A percentile compares a stretch with the other conserved stretches of the same genome.
Conservation (phyloP, 2,329 filamentous ascomycete species). For the Ophiocordyceps camponoti-rufipedis region DNA sequence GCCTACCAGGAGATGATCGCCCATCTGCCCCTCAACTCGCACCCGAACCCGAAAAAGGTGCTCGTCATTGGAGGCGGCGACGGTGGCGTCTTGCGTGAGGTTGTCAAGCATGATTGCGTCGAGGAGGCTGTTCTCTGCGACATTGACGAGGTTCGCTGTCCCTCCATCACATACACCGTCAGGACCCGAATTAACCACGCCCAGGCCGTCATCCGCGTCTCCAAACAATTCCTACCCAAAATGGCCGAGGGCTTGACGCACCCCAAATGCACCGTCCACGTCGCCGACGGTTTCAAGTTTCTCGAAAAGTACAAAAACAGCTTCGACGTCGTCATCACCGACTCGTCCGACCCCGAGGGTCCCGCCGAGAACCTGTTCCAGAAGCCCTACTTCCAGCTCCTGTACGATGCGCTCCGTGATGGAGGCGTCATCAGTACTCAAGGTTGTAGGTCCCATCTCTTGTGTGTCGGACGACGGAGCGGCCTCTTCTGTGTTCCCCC, state of each 20-base stretch:
- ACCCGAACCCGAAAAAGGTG: conserved; percentile 96
- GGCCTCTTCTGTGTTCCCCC: neutral
- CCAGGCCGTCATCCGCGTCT: conserved; percentile 86
- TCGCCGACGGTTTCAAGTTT: conserved; percentile 98
- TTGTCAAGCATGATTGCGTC: conserved; percentile 96
- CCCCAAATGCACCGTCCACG: conserved; percentile 80
- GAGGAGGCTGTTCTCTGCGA: conserved; percentile 95
- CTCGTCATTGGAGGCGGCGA: conserved; percentile 96
- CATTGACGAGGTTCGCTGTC: conserved; percentile 68
- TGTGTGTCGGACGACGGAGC: conserved; percentile 4
- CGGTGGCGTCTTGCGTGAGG: conserved; percentile 90
- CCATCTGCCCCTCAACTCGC: conserved; percentile 93
- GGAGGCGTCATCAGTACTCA: conserved; percentile 97
- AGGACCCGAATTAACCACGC: neutral
- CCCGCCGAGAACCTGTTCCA: conserved; percentile 94
- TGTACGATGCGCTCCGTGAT: conserved; percentile 74
- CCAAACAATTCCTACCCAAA: conserved; percentile 89
- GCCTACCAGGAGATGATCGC: conserved; percentile 99
- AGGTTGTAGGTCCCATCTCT: conserved; percentile 90
- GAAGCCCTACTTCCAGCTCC: conserved; percentile 95
- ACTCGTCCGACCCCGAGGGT: conserved; percentile 93
- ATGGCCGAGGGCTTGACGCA: conserved; percentile 91
- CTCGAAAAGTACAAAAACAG: conserved; percentile 88
- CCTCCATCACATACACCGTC: conserved; percentile 11
- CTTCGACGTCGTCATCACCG: conserved; percentile 99